A percentile compares a stretch with the other conserved stretches of the same genome.
Conservation (phyloP, 139 green algal species). For the Chlorella sp. region DNA sequence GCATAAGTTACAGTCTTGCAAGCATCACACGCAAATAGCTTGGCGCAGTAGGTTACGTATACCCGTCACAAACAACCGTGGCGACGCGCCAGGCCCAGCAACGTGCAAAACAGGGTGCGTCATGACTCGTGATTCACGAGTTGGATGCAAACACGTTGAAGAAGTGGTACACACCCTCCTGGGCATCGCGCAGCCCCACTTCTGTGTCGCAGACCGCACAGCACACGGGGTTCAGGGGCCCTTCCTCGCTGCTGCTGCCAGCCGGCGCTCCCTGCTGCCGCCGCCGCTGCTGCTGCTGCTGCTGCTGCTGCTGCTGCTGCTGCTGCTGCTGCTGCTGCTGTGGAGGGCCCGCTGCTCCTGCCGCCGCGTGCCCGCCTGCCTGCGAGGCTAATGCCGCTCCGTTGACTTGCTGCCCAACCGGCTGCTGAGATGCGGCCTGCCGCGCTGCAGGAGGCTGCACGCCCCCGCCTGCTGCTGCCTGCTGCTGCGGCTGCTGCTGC, state of each 20-base stretch:
- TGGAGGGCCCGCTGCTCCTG: neutral
- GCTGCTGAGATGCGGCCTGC: neutral
- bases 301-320: neutral
- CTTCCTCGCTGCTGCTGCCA: neutral
- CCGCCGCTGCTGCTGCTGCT: conserved; percentile 19
- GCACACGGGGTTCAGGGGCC: conserved; percentile 36
- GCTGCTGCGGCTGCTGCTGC: neutral
- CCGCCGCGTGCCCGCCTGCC: neutral
- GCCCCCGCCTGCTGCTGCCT: neutral
- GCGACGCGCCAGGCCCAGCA: no score
- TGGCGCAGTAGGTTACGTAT: no score
- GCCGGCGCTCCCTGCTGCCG: conserved; percentile 3
- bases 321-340: neutral
- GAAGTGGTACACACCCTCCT: conserved; percentile 61
- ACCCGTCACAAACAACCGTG: no score
- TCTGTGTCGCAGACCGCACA: conserved; percentile 58
- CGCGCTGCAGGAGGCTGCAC: neutral
- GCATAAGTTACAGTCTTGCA: no score
- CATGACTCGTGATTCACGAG: no score
- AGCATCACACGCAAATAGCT: no score
- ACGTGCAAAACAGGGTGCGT: no score
- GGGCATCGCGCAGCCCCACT: conserved; percentile 41
- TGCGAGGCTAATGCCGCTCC: no score
- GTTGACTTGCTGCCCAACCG: neutral
- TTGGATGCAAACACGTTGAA: conserved; percentile 53